Conservation (phyloP, 139 green algal genomes). For the Nannochloris sp. region DNA sequence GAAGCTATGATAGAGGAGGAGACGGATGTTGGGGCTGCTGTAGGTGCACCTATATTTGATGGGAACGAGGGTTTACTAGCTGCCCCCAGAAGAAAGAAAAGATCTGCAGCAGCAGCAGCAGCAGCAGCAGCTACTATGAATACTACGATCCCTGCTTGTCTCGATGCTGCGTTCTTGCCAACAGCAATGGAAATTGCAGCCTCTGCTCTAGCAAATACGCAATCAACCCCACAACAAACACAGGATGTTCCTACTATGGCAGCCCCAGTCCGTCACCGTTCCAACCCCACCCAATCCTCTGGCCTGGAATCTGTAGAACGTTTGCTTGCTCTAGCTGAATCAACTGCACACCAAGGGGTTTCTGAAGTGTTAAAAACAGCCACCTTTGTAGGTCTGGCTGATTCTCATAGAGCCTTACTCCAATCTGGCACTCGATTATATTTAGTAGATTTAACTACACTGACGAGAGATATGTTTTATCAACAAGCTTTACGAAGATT, state of each 20-base stretch:
- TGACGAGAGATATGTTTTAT: conserved; percentile 79
- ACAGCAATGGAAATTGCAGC: conserved; percentile 22
- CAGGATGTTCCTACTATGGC: no score
- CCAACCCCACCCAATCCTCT: background rate
- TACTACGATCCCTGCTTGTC: no score
- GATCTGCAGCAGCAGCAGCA: background rate
- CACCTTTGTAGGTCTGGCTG: conserved; percentile 77
- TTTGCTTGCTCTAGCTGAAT: conserved; percentile 48
- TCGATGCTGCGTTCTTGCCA: conserved; percentile 20
- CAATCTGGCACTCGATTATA: conserved; percentile 81
- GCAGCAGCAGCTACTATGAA: background rate
- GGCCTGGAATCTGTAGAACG: conserved; percentile 21
- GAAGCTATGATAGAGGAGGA: background rate
- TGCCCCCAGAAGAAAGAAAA: background rate
- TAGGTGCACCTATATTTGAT: background rate
- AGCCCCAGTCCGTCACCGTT: background rate
- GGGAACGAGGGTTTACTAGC: background rate
- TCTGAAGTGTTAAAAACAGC: conserved; percentile 53
- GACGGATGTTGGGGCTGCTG: background rate
- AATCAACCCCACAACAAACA: background rate
- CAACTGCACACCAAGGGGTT: conserved; percentile 45
- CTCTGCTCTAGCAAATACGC: background rate
- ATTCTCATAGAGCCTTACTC: conserved; percentile 54
- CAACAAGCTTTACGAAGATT: conserved; percentile 67
- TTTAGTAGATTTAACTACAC: conserved; percentile 53